A percentile compares a stretch with the other conserved stretches of the same genome.
Conservation (phyloP, 345 rosid species). For the Lumnitzera racemosa region DNA sequence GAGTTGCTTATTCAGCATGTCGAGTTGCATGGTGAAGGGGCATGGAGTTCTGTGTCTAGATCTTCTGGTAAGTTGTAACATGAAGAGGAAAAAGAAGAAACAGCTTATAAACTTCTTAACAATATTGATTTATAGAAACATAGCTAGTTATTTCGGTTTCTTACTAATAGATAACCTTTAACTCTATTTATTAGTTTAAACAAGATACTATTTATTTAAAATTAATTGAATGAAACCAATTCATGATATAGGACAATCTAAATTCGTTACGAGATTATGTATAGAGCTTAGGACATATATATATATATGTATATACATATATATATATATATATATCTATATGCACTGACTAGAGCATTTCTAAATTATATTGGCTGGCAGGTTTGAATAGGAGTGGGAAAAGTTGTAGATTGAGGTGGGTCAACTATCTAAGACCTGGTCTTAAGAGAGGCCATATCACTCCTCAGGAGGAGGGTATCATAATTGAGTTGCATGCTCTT, state of each 20-base stretch:
- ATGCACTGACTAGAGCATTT: too few relatives aligned
- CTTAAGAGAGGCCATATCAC: constrained; percentile 75
- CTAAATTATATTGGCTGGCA: constrained; percentile 5
- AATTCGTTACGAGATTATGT: not conserved
- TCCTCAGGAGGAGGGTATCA: constrained; percentile 81
- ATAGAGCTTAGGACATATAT: too few relatives aligned
- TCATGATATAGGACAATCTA: not conserved
- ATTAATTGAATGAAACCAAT: too few relatives aligned
- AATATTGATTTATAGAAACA: too few relatives aligned
- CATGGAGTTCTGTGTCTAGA: constrained; percentile 73
- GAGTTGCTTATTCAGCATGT: constrained; percentile 52
- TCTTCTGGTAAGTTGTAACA: constrained; percentile 36
- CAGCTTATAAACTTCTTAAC: too few relatives aligned
- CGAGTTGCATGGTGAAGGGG: constrained; percentile 61
- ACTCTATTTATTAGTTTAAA: too few relatives aligned
- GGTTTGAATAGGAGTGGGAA: constrained; percentile 80
- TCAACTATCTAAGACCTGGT: constrained; percentile 84
- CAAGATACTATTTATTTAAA: too few relatives aligned
- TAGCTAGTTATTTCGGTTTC: too few relatives aligned
- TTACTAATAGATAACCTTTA: too few relatives aligned
- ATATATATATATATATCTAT: too few relatives aligned
- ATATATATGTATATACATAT: too few relatives aligned
- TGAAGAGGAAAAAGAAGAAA: too few relatives aligned
- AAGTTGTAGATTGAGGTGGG: constrained; percentile 93
- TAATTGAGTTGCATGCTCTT: constrained; percentile 68